phyloP scores from a whole-genome alignment of 306 rosid species.

The Senna tora region DNA sequence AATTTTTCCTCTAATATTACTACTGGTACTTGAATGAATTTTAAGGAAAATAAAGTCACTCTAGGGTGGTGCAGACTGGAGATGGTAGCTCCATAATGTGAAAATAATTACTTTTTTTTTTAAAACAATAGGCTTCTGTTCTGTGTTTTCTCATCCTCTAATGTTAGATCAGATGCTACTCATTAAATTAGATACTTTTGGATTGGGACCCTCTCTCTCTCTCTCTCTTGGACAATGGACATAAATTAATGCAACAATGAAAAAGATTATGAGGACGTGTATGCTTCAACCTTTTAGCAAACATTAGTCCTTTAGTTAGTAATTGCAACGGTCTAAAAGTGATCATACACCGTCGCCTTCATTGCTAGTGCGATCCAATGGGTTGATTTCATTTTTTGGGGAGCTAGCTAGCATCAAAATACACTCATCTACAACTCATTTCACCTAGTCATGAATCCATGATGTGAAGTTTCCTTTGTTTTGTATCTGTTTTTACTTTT shows the following conservation, averaged over 20 bases:
- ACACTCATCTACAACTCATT: background rate
- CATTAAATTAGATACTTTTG: slow-evolving; percentile 28
- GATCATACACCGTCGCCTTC: slow-evolving; percentile 1
- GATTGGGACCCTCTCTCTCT: slow-evolving; percentile 26
- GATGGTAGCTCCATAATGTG: slow-evolving; percentile 35
- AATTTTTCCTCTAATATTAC: slow-evolving; percentile 35
- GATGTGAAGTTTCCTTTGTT: background rate
- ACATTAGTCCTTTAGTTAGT: slow-evolving; percentile 11
- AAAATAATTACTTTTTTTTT: slow-evolving; percentile 22
- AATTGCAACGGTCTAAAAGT: slow-evolving; percentile 9
- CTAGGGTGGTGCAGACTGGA: background rate
- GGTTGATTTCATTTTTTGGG: background rate
- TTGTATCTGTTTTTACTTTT: background rate
- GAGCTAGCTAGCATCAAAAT: background rate
- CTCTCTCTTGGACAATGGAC: slow-evolving; percentile 30
- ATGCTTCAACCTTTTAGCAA: background rate
- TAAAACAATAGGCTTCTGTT: slow-evolving; percentile 19
- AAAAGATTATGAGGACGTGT: slow-evolving; percentile 4
- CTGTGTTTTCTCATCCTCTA: slow-evolving; percentile 1
- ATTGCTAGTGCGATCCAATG: background rate
- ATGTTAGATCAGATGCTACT: slow-evolving; percentile 34
- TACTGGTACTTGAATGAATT: slow-evolving; percentile 20
- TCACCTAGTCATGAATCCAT: background rate
- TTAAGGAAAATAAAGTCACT: slow-evolving; percentile 14
- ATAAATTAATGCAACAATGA: slow-evolving; percentile 32